Evolutionary conservation across 805 yeast species (phyloP).

Genomic region (Tetrapisispora namnaoensis): DNA sequence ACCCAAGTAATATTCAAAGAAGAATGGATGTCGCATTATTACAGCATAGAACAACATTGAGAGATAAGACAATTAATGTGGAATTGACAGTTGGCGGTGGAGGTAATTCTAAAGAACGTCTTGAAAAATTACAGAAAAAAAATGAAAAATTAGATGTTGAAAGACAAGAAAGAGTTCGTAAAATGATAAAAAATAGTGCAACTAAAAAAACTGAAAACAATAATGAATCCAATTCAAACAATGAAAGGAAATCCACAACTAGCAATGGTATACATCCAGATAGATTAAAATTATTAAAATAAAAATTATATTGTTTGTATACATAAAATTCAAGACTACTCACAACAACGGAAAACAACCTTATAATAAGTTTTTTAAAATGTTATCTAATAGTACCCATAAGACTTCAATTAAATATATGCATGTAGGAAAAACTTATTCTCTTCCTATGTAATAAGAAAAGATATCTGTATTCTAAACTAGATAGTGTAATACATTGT

Average conservation of each 20-base stretch:
- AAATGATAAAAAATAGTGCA: constrained; percentile 35
- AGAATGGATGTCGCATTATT: constrained; percentile 78
- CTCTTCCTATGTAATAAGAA: too few species aligned
- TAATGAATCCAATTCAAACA: neutral
- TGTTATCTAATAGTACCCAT: too few species aligned
- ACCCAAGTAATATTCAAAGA: constrained; percentile 50
- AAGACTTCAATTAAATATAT: too few species aligned
- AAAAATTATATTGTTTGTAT: neutral
- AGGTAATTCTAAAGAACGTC: constrained; percentile 65
- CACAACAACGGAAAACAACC: neutral
- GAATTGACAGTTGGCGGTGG: constrained; percentile 98
- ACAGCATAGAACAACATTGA: constrained; percentile 66
- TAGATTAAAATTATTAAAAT: constrained; percentile 34
- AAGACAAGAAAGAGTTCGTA: constrained; percentile 46
- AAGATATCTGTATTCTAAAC: too few species aligned
- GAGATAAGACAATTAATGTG: constrained; percentile 76
- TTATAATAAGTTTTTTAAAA: neutral
- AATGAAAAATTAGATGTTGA: constrained; percentile 68
- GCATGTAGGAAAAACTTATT: too few species aligned
- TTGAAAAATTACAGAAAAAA: constrained; percentile 65
- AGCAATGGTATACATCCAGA: constrained; percentile 47
- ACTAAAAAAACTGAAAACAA: constrained; percentile 8
- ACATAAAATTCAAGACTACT: neutral
- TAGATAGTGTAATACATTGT: too few species aligned
- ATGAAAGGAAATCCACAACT: constrained; percentile 6